Percentiles rank a stretch among this genome's conserved stretches.
phyloP scores from a whole-genome alignment of 1,284 basidiomycete genomes.

The Tremellales sp. region DNA sequence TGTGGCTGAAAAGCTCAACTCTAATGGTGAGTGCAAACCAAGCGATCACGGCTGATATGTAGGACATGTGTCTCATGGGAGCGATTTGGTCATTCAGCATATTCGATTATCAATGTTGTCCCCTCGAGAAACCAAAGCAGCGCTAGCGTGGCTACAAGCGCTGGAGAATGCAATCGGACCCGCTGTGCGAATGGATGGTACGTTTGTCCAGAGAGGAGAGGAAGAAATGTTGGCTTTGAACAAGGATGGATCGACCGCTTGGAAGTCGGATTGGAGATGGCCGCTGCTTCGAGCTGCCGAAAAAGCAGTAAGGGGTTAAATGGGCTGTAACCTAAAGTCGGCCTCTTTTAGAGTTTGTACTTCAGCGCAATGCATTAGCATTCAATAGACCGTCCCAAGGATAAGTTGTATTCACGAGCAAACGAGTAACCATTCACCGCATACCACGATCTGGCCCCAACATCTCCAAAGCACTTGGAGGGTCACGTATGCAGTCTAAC shows the following conservation, averaged over 20 bases:
- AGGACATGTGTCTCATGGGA: conserved; percentile 67
- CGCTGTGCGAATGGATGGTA: conserved; percentile 30
- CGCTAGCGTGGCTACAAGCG: conserved; percentile 55
- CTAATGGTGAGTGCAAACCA: conserved; percentile 52
- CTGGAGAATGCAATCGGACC: conserved; percentile 51
- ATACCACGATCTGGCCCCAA: no score
- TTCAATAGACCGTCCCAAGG: no score
- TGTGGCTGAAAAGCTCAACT: conserved; percentile 36
- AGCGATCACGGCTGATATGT: not conserved
- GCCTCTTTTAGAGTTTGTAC: no score
- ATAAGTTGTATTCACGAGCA: no score
- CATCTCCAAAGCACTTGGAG: no score
- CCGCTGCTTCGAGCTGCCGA: conserved; percentile 22
- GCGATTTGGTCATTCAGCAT: conserved; percentile 57
- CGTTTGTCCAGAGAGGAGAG: conserved; percentile 16
- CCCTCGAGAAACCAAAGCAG: conserved; percentile 51
- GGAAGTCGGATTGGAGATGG: conserved; percentile 57
- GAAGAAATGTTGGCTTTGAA: conserved; percentile 55
- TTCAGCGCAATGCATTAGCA: no score
- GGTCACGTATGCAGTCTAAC: no score
- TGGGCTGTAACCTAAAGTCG: no score
- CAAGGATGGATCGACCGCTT: conserved; percentile 55
- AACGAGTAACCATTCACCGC: no score
- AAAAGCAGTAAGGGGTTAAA: conserved; percentile 15
- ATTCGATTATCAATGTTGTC: conserved; percentile 50